Conservation (phyloP, 2,329 filamentous ascomycete species). For the Alternaria angustiovoidea region DNA sequence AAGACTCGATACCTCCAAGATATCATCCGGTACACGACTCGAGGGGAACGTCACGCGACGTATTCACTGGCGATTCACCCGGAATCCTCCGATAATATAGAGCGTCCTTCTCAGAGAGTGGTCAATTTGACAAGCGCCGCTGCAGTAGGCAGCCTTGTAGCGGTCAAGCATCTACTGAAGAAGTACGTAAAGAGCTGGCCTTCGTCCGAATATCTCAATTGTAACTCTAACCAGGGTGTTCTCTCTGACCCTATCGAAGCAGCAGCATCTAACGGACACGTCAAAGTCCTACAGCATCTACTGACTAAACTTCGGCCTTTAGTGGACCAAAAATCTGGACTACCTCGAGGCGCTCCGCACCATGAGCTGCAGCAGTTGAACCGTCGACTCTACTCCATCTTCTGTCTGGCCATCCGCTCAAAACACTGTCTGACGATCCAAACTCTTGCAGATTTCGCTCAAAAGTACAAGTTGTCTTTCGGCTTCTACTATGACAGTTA, state of each 20-base stretch:
- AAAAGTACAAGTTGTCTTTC: not conserved
- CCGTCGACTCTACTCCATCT: not conserved
- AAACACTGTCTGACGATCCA: not conserved
- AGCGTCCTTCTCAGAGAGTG: not conserved
- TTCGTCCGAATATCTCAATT: not conserved
- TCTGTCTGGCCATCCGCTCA: not conserved
- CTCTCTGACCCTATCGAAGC: too few species aligned
- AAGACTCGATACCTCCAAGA: not conserved
- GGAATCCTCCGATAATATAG: fast-evolving
- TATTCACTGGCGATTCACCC: not conserved
- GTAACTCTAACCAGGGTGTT: not conserved
- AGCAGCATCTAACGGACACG: too few species aligned
- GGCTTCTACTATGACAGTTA: not conserved
- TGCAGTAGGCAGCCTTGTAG: not conserved
- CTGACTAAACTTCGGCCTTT: too few species aligned
- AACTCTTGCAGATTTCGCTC: not conserved
- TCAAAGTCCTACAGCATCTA: too few species aligned
- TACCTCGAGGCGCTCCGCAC: not conserved
- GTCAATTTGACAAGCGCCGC: not conserved
- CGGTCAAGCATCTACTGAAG: not conserved
- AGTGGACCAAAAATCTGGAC: too few species aligned
- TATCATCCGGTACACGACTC: not conserved
- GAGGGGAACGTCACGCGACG: not conserved
- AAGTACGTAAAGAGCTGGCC: not conserved
- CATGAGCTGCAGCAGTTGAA: not conserved